Conservation (phyloP, 257 asterid species). For the Jasminum sambac region DNA sequence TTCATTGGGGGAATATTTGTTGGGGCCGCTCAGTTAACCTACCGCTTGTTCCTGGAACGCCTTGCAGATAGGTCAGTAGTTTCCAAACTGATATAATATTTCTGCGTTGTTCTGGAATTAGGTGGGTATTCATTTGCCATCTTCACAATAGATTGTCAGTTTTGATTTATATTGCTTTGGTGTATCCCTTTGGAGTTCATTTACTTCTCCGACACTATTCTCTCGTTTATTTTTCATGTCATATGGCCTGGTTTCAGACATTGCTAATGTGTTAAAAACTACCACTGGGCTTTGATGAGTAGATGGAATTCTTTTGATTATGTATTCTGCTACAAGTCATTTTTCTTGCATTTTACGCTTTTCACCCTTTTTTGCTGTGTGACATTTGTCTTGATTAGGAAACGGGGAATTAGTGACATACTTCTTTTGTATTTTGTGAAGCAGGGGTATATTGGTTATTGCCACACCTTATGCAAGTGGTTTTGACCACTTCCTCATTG, state of each 20-base stretch:
- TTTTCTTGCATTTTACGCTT: no score
- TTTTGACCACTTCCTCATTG: slow-evolving; percentile 88
- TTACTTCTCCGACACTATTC: not conserved
- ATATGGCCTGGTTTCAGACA: not conserved
- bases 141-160: not conserved
- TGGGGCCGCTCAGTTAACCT: slow-evolving; percentile 96
- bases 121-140: slow-evolving; percentile 3
- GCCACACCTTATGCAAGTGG: slow-evolving; percentile 98
- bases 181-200: not conserved
- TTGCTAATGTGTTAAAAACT: not conserved
- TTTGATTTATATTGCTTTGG: not conserved
- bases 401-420: slow-evolving; percentile 20
- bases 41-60: slow-evolving; percentile 87
- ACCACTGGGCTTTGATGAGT: not conserved
- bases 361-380: not conserved
- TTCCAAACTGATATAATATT: slow-evolving; percentile 4
- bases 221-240: slow-evolving; percentile 13
- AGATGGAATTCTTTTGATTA: not conserved
- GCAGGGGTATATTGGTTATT: slow-evolving; percentile 81
- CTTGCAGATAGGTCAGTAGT: slow-evolving; percentile 73
- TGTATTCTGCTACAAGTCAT: slow-evolving; percentile 6
- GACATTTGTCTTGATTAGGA: slow-evolving; percentile 17
- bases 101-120: not conserved
- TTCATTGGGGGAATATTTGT: slow-evolving; percentile 94
- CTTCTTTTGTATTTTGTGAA: slow-evolving; percentile 31